Conservation (phyloP, 148 eudicot genomes). For the Diospyros lotus region DNA sequence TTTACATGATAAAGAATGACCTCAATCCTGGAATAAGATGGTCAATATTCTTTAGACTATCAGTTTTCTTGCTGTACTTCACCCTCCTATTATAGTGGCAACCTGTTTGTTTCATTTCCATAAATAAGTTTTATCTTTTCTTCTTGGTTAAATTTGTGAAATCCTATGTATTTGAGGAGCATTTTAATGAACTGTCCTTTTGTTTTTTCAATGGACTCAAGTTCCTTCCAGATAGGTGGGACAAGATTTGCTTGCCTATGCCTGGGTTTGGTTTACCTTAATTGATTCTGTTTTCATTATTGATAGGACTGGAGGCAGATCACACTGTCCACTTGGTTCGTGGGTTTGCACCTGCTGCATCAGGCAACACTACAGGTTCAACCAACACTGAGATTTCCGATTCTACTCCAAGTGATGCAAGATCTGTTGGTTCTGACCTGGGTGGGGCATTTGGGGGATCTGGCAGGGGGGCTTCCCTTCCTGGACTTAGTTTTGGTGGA, state of each 20-base stretch:
- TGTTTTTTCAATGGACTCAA: background rate
- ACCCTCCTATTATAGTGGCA: background rate
- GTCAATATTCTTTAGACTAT: background rate
- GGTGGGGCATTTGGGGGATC: conserved; percentile 30
- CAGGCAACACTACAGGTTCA: conserved; percentile 23
- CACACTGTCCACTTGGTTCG: conserved; percentile 61
- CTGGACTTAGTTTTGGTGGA: conserved; percentile 22
- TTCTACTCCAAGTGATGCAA: conserved; percentile 21
- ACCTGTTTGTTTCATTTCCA: background rate
- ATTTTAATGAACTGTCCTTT: background rate
- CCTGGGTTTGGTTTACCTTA: background rate
- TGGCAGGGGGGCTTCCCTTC: conserved; percentile 31
- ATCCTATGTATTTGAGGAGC: background rate
- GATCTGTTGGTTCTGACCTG: conserved; percentile 21
- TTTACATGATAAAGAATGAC: too few relatives aligned
- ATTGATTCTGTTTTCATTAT: background rate
- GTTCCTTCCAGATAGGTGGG: too few relatives aligned
- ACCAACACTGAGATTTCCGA: conserved; percentile 25
- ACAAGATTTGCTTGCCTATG: background rate
- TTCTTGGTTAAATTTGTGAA: background rate
- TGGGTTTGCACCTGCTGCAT: conserved; percentile 37
- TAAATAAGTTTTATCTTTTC: background rate
- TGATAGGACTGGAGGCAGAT: conserved; percentile 48
- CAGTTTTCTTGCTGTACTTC: background rate
- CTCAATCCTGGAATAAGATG: too few relatives aligned